These are phyloP conservation scores for Wickerhamomyces bovis DNA, from an alignment of 805 yeast genomes.

Conservation along the genomic window DNA sequence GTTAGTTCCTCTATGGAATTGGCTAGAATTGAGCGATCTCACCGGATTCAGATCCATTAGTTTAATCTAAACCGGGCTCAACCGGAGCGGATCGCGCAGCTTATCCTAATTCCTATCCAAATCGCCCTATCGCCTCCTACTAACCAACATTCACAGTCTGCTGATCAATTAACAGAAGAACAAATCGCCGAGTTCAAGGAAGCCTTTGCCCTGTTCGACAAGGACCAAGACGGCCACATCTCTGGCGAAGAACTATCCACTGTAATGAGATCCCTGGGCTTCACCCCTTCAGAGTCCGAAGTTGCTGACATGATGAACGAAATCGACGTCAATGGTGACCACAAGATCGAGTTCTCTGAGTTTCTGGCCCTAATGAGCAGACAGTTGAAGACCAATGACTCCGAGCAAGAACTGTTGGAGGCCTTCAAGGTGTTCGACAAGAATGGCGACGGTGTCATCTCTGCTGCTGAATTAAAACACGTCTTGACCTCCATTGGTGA, in stretches of 20 bases:
- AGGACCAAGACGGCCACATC: constrained; percentile 94
- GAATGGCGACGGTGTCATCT: constrained; percentile 94
- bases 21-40: neutral
- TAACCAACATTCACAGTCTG: constrained; percentile 24
- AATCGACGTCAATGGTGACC: constrained; percentile 93
- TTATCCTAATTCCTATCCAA: too few species aligned
- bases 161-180: constrained; percentile 89
- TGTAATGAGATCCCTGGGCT: constrained; percentile 98
- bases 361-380: constrained; percentile 73
- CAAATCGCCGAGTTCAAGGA: constrained; percentile 97
- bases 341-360: constrained; percentile 77
- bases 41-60: neutral
- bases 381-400: constrained; percentile 93
- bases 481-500: constrained; percentile 98
- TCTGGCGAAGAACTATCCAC: constrained; percentile 94
- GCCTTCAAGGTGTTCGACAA: constrained; percentile 95
- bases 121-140: neutral
- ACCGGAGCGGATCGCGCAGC: too few species aligned
- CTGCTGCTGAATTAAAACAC: constrained; percentile 94
- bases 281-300: constrained; percentile 94
- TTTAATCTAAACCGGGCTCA: neutral
- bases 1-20: neutral
- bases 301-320: constrained; percentile 96
- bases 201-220: constrained; percentile 95
- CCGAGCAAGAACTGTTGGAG: constrained; percentile 94